Percentiles rank a stretch among this genome's conserved stretches.
These are phyloP conservation scores for Xerocomus nothofagi DNA, from an alignment of 1,284 basidiomycete genomes.

Conservation along the genomic window DNA sequence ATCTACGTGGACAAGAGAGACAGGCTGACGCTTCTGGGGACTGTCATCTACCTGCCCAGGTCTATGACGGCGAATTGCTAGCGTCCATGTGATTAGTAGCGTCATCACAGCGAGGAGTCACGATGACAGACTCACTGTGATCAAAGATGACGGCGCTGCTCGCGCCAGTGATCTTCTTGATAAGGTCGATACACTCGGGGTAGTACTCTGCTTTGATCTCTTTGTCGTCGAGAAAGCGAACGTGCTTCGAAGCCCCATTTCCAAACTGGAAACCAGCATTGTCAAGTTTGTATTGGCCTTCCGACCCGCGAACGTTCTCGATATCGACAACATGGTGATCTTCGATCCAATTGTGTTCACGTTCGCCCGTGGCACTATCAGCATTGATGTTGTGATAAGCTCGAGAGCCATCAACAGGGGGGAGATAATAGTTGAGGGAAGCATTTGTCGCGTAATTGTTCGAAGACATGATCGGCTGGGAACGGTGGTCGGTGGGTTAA, in stretches of 20 bases:
- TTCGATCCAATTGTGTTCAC: conserved; percentile 17
- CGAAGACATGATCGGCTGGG: conserved; percentile 15
- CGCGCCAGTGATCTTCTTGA: conserved; percentile 55
- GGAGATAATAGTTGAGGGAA: conserved; percentile 18
- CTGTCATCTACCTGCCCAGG: conserved; percentile 41
- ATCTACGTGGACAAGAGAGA: conserved; percentile 51
- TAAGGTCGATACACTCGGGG: conserved; percentile 47
- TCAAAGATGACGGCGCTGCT: conserved; percentile 54
- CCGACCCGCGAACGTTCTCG: conserved; percentile 46
- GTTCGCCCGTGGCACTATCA: conserved; percentile 9
- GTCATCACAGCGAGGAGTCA: not conserved
- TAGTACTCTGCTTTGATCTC: conserved; percentile 51
- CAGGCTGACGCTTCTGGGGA: conserved; percentile 50
- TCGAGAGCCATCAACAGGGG: conserved; percentile 26
- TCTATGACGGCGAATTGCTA: conserved; percentile 45
- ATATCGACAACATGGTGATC: conserved; percentile 21
- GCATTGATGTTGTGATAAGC: conserved; percentile 15
- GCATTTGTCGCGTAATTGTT: conserved; percentile 21
- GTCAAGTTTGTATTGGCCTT: conserved; percentile 45
- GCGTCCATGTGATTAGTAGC: not conserved
- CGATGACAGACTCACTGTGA: conserved; percentile 44
- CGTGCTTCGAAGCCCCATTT: conserved; percentile 30
- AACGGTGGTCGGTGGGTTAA: not conserved
- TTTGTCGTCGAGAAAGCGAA: conserved; percentile 39
- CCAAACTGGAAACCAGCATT: conserved; percentile 50